Evolutionary conservation across 2,329 filamentous ascomycete species (phyloP), one percentile per base, ranked within the genome.

Genomic region (Claviceps sp.): DNA sequence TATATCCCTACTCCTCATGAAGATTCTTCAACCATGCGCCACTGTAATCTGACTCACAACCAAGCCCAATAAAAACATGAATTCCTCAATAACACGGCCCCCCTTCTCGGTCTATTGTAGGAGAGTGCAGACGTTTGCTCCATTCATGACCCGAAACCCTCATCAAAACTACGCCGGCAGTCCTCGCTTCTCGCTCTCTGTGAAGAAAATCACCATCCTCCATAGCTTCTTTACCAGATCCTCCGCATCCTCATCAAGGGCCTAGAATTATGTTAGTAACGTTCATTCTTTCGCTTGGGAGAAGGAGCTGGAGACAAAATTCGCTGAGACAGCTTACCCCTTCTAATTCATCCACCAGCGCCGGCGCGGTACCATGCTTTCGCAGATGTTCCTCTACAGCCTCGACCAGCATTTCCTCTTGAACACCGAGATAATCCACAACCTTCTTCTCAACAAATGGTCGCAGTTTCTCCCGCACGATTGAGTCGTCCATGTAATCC

Each of bases 381-480:
- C 84, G 79, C 56, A 98, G 72, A 67, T 95, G 88, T 61, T 89
- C 85, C 63, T 96, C 85, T 41, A 97, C 88, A 44, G 93, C 84
- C 63, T 95, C 90, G 37, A 98, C 89, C 47, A 98, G 74, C 71
- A 96, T 84, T 70, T 97, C 88, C 67, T 98, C 93, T 69, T 97
- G 89, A 53, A 98, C 86, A 54, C 94, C 94, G 48, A 98, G 78
- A 61, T 93, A 94, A 68, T 98, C 93, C 55, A 98, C 85, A 59
- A 97, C 88, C 77, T 97, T 98, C 78, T 95, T 95, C 73, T 95
- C 89, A 52, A 97, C 88, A 70, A 96, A 98, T 34, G 91, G 90
- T 62, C 86, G 82, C 59, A 98, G 80, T 65, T 96, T 90, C 57
- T 94, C 86, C 55, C 81, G 79, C 54, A 97, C 81, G 43, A 93